phyloP scores from a whole-genome alignment of 371 early-diverging fungal genomes.

The Parasitella parasitica region DNA sequence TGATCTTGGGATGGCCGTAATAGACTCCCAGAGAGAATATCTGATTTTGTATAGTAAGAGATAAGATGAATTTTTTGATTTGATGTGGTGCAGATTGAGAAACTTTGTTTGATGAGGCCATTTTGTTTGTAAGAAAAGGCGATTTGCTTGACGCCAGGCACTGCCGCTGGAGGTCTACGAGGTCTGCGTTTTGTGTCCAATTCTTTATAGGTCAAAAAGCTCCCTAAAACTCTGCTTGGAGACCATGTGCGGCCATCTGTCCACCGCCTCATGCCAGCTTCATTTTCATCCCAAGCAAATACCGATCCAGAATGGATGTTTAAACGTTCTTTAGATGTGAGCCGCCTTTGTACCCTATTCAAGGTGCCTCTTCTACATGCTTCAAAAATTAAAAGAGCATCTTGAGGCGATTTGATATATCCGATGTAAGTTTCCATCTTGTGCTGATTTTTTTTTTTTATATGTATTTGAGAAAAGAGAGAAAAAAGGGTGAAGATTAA shows the following conservation, averaged over 20 bases:
- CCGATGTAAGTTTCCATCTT: slow-evolving; percentile 76
- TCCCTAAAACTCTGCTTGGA: slow-evolving; percentile 81
- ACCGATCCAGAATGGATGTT: slow-evolving; percentile 84
- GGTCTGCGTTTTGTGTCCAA: slow-evolving; percentile 60
- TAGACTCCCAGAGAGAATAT: slow-evolving; percentile 58
- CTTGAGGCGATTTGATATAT: slow-evolving; percentile 75
- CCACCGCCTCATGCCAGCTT: slow-evolving; percentile 89
- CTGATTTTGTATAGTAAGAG: slow-evolving; percentile 79
- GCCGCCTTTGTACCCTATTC: slow-evolving; percentile 72
- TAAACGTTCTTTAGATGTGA: slow-evolving; percentile 75
- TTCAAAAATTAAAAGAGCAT: slow-evolving; percentile 81
- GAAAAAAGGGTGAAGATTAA: slow-evolving; percentile 20
- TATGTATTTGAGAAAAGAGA: background rate
- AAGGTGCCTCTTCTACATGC: slow-evolving; percentile 70
- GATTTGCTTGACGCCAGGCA: slow-evolving; percentile 11
- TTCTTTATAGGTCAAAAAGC: slow-evolving; percentile 80
- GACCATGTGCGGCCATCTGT: slow-evolving; percentile 91
- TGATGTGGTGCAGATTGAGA: slow-evolving; percentile 77
- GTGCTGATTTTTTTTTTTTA: background rate
- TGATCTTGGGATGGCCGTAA: slow-evolving; percentile 49
- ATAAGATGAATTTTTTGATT: slow-evolving; percentile 83
- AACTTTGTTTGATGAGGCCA: slow-evolving; percentile 85
- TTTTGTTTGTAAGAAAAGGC: slow-evolving; percentile 58
- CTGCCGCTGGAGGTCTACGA: slow-evolving; percentile 13
- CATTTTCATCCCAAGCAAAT: slow-evolving; percentile 87